Evolutionary conservation across 495 filamentous ascomycete genomes (phyloP), one percentile per base, ranked within the genome.

Genomic region (Daldinia loculata): DNA sequence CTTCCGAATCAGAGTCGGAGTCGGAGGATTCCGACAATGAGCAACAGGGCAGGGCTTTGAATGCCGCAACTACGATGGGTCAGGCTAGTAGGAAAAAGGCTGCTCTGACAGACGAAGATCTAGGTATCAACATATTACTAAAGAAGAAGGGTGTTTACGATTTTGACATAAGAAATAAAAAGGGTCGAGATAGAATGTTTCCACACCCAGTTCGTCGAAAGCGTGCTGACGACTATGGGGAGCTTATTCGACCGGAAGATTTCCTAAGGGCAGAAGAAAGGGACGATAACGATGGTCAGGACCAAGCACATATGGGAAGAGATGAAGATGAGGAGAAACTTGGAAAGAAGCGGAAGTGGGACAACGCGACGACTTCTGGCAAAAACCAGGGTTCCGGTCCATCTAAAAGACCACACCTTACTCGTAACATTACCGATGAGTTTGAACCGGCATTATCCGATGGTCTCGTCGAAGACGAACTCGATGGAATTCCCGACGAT

Each of bases 281-380:
- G 26, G 93, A 97, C 66, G 93, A 96, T 58, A 87, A 89, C 17
- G 92, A 95, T 56, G 88, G 81, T 56, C 86, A 85, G 60, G 84
- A 87, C 51, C 70, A 82, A 61, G 81, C 82, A 38, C 79, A 86
- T 70, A 63, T 66, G 73, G 79, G 80, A 57, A 82, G 75, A 64
- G 80, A 70, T 24, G 75, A 80, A 24, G 78, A 77, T 15, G 82
- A 92, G 68, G 90, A 88, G 27, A 87, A 87, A 36, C 85, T 98
- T 38, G 96, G 96, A 24, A 93, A 95, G 82, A 99, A 99, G 79
- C 87, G 95, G 51, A 94, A 93, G 80, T 98, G 94, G 92, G 91
- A 93, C 61, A 93, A 97, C 63, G 78, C 88, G 14, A 85, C 80
- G 1, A 69, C 82, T 3, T 78, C 79, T 27, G 71, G 76, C 56